Evolutionary conservation across 1,139 yeast species (phyloP).

Genomic region (Geotrichum carabidarum): DNA sequence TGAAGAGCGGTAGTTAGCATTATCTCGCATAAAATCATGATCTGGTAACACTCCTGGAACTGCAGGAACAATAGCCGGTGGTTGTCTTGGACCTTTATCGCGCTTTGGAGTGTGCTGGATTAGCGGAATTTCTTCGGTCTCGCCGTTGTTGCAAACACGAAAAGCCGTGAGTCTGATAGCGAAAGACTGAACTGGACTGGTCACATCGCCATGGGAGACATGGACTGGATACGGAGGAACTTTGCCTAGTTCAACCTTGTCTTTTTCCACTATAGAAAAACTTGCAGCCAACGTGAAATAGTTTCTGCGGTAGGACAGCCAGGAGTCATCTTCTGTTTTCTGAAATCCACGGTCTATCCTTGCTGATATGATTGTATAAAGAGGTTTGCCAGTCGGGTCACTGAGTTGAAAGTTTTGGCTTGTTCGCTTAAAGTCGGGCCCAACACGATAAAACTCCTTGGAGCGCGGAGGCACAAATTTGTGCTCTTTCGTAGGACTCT

Average conservation of each 20-base stretch:
- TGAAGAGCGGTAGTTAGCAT: slow-evolving; percentile 17
- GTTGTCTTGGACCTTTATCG: slow-evolving; percentile 16
- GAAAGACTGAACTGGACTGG: slow-evolving; percentile 13
- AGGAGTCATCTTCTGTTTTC: slow-evolving; percentile 7
- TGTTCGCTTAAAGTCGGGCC: slow-evolving; percentile 19
- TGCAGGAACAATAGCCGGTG: slow-evolving; percentile 18
- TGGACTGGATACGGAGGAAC: slow-evolving; percentile 17
- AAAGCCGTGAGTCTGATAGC: slow-evolving; percentile 18
- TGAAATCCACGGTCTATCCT: slow-evolving; percentile 21
- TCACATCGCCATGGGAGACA: slow-evolving; percentile 10
- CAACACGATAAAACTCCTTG: slow-evolving; percentile 17
- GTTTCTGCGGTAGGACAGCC: slow-evolving; percentile 20
- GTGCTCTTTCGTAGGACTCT: slow-evolving; percentile 5
- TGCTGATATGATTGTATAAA: slow-evolving; percentile 17
- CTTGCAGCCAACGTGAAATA: slow-evolving; percentile 18
- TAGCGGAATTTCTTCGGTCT: slow-evolving; percentile 15
- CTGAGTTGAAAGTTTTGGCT: slow-evolving; percentile 17
- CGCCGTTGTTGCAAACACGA: slow-evolving; percentile 13
- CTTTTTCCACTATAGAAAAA: slow-evolving; percentile 14
- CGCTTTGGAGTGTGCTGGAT: slow-evolving; percentile 20
- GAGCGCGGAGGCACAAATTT: slow-evolving; percentile 15
- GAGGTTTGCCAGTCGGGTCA: slow-evolving; percentile 16
- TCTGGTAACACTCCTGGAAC: slow-evolving; percentile 20
- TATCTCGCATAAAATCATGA: slow-evolving; percentile 18
- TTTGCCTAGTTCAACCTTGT: slow-evolving; percentile 13